These are phyloP conservation scores for Salix udensis DNA, from an alignment of 345 rosid species.

Conservation along the genomic window DNA sequence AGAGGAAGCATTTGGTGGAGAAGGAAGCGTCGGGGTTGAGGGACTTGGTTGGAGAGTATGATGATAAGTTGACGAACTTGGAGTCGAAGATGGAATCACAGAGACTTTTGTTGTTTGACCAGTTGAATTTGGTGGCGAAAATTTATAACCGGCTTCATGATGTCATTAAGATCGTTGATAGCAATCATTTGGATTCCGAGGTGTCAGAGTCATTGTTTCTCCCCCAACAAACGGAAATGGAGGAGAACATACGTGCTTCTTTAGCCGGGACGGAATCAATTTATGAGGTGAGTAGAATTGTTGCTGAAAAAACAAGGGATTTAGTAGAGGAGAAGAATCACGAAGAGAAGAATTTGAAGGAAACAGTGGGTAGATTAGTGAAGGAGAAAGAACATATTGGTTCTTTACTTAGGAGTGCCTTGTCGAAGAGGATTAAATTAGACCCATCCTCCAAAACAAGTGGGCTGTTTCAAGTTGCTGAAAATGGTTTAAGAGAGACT, in stretches of 20 bases:
- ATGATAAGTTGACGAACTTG: constrained; percentile 58
- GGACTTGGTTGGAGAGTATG: constrained; percentile 65
- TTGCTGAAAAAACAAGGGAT: constrained; percentile 56
- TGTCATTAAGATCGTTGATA: constrained; percentile 58
- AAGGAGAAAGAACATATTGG: constrained; percentile 94
- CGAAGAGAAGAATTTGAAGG: constrained; percentile 63
- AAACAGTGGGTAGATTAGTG: constrained; percentile 56
- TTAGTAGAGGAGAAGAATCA: constrained; percentile 58
- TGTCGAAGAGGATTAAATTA: constrained; percentile 61
- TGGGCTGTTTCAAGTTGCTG: constrained; percentile 75
- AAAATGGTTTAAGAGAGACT: constrained; percentile 74
- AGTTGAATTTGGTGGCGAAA: constrained; percentile 71
- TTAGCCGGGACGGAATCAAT: constrained; percentile 94
- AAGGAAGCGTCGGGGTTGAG: constrained; percentile 56
- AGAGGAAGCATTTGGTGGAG: constrained; percentile 44
- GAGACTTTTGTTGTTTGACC: constrained; percentile 72
- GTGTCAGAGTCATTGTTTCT: constrained; percentile 81
- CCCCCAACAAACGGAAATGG: constrained; percentile 73
- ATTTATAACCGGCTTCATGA: constrained; percentile 69
- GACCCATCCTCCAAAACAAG: constrained; percentile 57
- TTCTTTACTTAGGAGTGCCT: constrained; percentile 75
- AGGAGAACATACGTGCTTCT: constrained; percentile 82
- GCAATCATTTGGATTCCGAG: constrained; percentile 54
- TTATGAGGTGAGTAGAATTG: constrained; percentile 55
- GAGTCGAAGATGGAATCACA: constrained; percentile 65